Evolutionary conservation across 768 basidiomycete species (phyloP).

Genomic region (Paxillus involutus): DNA sequence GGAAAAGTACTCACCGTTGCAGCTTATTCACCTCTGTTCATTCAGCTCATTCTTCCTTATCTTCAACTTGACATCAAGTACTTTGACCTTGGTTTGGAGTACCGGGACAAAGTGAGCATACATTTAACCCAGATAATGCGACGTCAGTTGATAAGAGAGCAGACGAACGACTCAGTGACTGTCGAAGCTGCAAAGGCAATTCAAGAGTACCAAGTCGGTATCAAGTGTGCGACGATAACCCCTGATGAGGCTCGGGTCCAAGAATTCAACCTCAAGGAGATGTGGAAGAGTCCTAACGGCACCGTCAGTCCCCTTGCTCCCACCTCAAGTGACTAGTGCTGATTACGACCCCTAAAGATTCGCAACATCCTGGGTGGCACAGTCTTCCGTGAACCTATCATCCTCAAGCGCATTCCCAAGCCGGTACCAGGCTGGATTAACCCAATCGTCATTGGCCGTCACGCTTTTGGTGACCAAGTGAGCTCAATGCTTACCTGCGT

Average conservation of each 20-base stretch:
- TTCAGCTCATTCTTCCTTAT: slow-evolving; percentile 91
- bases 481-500: slow-evolving; percentile 16
- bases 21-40: background rate
- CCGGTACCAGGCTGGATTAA: slow-evolving; percentile 97
- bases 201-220: slow-evolving; percentile 90
- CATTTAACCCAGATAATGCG: background rate
- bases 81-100: slow-evolving; percentile 93
- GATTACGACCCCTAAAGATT: slow-evolving; percentile 50
- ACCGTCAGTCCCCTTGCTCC: slow-evolving; percentile 53
- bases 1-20: background rate
- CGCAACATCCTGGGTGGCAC: slow-evolving; percentile 98
- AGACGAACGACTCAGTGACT: slow-evolving; percentile 95
- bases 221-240: slow-evolving; percentile 99
- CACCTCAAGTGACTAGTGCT: background rate
- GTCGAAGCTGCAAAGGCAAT: slow-evolving; percentile 94
- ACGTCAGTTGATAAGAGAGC: background rate
- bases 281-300: slow-evolving; percentile 98
- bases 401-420: slow-evolving; percentile 85
- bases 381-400: slow-evolving; percentile 98
- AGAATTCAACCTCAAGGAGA: slow-evolving; percentile 97
- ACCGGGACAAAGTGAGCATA: slow-evolving; percentile 73
- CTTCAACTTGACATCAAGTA: slow-evolving; percentile 97
- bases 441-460: slow-evolving; percentile 94
- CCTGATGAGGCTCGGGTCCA: slow-evolving; percentile 95
- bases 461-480: slow-evolving; percentile 96